Evolutionary conservation across 371 early-diverging fungal genomes (phyloP), one percentile per base, ranked within the genome.

Genomic region (Apophysomyces trapeziformis): DNA sequence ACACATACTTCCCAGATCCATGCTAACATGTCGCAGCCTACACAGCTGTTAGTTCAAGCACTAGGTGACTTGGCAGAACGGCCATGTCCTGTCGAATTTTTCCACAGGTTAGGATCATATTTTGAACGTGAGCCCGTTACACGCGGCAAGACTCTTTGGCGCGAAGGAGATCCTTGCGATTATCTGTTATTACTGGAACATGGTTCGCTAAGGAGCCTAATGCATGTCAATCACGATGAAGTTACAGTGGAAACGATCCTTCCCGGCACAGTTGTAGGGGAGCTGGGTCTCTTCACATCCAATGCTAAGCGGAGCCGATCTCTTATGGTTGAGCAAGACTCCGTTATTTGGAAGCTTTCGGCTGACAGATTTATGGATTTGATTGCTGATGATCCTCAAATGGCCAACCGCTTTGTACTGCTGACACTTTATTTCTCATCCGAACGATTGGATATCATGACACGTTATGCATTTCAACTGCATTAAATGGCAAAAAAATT

Each of bases 211-310:
- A 85, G 87, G 9, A 86, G 87, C 21, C 65, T 78, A 5, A 86
- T 88, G 69, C 73, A 78, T 44, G 60, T 58, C n/a, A 21, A 45
- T 37, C 36, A 46, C 12, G 46, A 62, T 35, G 56, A 67, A 1
- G 73, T 72, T 6, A 74, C 73, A 11, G 76, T 85, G 0, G 94
- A 93, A 69, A 87, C 89, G 8, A 88, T 92, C 12, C 71, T 94
- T 21, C 90, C 93, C 0, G 92, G 93, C 13, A 90, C 93, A 1
- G 81, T 92, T 3, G 82, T 91, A n/a, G 94, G 94, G 4, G 94
- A 92, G 71, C 71, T 92, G 47, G 82, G 90, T 0, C 79, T 94
- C 38, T 87, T 91, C 38, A 87, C 89, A 13, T 62, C 66, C 4
- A 77, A 82, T 18, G 77, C 79, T 38, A 45, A 65, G 32, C 83